Conservation (phyloP, 2,329 filamentous ascomycete species). For the Lachnellula suecica region DNA sequence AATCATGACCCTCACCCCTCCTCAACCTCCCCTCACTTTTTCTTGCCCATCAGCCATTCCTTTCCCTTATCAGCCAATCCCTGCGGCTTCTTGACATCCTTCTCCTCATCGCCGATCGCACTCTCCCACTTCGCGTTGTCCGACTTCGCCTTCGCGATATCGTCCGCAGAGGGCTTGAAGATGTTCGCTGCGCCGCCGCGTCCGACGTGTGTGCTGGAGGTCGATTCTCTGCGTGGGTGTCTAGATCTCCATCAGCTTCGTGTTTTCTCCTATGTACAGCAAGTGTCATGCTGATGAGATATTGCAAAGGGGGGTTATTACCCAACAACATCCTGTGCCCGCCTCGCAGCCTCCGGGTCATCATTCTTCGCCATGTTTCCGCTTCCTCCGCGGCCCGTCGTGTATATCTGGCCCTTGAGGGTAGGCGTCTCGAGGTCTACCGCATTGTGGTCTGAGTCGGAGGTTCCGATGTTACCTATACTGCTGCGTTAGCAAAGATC, state of each 20-base stretch:
- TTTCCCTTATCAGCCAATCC: conserved; percentile 53
- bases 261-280: background rate
- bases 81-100: conserved; percentile 29
- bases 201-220: conserved; percentile 64
- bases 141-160: conserved; percentile 29
- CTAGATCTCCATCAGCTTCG: conserved; percentile 7
- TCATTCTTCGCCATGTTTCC: conserved; percentile 82
- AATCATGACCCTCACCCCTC: background rate
- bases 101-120: conserved; percentile 27
- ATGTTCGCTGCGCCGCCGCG: conserved; percentile 77
- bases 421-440: conserved; percentile 77
- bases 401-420: conserved; percentile 80
- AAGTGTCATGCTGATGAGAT: background rate
- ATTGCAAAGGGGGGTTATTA: conserved; percentile 38
- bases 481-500: background rate
- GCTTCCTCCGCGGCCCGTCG: conserved; percentile 83
- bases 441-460: conserved; percentile 46
- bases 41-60: conserved; percentile 44
- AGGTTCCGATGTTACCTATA: conserved; percentile 63
- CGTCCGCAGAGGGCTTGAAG: conserved; percentile 44
- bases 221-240: conserved; percentile 49
- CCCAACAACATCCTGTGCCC: conserved; percentile 80
- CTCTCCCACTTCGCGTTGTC: conserved; percentile 29
- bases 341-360: conserved; percentile 71
- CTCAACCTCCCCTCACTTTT: conserved; percentile 24